Conservation (phyloP, 1,284 basidiomycete species). For the Apiotrichum domesticum region DNA sequence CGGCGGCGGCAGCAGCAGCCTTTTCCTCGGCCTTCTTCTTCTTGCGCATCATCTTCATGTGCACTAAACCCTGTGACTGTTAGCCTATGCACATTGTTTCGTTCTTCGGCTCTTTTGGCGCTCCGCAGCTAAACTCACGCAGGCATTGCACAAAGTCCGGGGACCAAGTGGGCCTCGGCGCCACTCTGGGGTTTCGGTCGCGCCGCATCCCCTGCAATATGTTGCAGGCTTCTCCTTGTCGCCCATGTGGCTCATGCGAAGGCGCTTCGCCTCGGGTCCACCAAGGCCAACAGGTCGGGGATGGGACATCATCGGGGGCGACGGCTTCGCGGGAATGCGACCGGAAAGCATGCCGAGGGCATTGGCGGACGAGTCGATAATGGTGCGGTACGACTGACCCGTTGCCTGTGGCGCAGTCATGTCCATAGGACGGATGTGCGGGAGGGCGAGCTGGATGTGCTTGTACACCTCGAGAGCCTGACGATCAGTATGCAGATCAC, state of each 20-base stretch:
- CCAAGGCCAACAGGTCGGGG: constrained; percentile 1
- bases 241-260: constrained; percentile 8
- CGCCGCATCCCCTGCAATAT: constrained; percentile 42
- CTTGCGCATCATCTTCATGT: constrained; percentile 43
- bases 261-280: constrained; percentile 7
- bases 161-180: constrained; percentile 45
- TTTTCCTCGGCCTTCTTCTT: constrained; percentile 39
- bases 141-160: constrained; percentile 46
- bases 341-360: constrained; percentile 25
- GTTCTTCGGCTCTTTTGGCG: not conserved
- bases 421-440: constrained; percentile 22
- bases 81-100: not conserved
- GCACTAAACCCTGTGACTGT: constrained; percentile 36
- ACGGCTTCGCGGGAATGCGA: constrained; percentile 1
- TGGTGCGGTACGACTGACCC: constrained; percentile 23
- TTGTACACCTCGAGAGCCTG: constrained; percentile 24
- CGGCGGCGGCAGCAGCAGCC: constrained; percentile 14
- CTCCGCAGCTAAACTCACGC: constrained; percentile 29
- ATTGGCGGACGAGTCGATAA: constrained; percentile 27
- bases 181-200: constrained; percentile 48
- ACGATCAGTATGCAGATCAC: constrained; percentile 2
- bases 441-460: constrained; percentile 23
- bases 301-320: not conserved
- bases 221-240: constrained; percentile 25
- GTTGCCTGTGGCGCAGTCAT: not conserved